Percentiles rank a stretch among this genome's conserved stretches.
These are phyloP conservation scores for Clohesyomyces aquaticus DNA, from an alignment of 495 filamentous ascomycete genomes.

Conservation along the genomic window DNA sequence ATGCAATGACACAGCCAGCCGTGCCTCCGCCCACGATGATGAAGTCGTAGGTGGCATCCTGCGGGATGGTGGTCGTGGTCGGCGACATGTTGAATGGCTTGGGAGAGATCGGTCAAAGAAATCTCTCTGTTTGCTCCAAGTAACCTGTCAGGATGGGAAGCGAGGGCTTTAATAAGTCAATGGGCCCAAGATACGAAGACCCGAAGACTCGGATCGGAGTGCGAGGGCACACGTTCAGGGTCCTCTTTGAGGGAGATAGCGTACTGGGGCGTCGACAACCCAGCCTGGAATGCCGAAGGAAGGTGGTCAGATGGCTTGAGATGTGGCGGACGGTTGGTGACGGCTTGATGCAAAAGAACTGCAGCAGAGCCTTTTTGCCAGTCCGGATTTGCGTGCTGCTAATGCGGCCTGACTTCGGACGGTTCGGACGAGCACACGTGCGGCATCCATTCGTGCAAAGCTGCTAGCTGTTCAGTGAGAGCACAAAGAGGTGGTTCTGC, in stretches of 20 bases:
- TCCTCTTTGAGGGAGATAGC: neutral
- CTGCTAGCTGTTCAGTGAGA: neutral
- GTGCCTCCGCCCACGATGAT: conserved; percentile 87
- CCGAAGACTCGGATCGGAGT: too few relatives aligned
- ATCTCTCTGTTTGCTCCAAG: neutral
- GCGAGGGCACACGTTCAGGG: too few relatives aligned
- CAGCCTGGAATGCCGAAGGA: too few relatives aligned
- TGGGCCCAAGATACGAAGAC: too few relatives aligned
- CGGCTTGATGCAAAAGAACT: neutral
- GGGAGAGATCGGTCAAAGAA: neutral
- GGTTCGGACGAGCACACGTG: neutral
- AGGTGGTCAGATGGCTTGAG: conserved; percentile 1
- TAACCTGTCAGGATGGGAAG: too few relatives aligned
- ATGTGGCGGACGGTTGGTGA: neutral
- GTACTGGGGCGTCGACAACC: neutral
- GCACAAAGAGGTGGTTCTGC: conserved; percentile 7
- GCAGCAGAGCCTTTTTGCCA: neutral
- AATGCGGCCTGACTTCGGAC: conserved; percentile 9
- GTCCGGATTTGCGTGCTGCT: neutral
- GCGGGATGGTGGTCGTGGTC: conserved; percentile 65
- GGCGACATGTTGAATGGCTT: conserved; percentile 32
- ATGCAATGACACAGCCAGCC: conserved; percentile 83
- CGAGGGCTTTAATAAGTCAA: too few relatives aligned
- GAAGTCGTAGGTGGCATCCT: conserved; percentile 75
- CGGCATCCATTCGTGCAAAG: neutral